Conservation (phyloP, 2,329 filamentous ascomycete genomes). For the Apiospora hydei region DNA sequence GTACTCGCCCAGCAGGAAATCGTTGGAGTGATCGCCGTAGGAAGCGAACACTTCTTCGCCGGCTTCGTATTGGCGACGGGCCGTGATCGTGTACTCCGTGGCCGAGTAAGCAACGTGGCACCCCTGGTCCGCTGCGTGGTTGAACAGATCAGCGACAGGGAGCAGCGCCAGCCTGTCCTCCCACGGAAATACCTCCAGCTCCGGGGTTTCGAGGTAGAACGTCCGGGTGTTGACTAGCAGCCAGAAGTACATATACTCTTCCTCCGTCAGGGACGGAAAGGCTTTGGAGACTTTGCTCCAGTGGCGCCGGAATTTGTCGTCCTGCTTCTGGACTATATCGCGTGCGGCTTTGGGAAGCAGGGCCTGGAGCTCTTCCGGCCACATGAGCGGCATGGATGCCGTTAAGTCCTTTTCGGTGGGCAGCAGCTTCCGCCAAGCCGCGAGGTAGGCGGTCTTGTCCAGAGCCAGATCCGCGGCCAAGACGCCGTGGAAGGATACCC, state of each 20-base stretch:
- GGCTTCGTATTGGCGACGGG: slow-evolving; percentile 11
- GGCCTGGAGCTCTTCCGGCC: slow-evolving; percentile 21
- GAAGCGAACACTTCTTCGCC: slow-evolving; percentile 55
- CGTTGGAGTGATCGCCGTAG: slow-evolving; percentile 60
- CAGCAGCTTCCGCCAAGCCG: slow-evolving; percentile 16
- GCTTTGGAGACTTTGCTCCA: slow-evolving; percentile 12
- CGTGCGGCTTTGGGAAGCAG: slow-evolving; percentile 19
- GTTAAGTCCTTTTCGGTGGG: slow-evolving; percentile 23
- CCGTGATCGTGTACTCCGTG: slow-evolving; percentile 24
- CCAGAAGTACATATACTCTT: slow-evolving; percentile 62
- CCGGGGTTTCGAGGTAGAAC: slow-evolving; percentile 62
- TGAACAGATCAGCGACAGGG: slow-evolving; percentile 27
- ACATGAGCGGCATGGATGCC: slow-evolving; percentile 11
- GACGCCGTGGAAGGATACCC: slow-evolving; percentile 22
- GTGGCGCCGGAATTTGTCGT: slow-evolving; percentile 37
- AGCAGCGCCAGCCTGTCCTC: slow-evolving; percentile 25
- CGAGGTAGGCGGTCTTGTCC: neutral
- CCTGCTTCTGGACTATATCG: slow-evolving; percentile 7
- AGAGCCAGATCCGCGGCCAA: slow-evolving; percentile 25
- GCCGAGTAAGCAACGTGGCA: slow-evolving; percentile 22
- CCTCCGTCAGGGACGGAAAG: slow-evolving; percentile 19
- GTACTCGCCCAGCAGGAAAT: slow-evolving; percentile 57
- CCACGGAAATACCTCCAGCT: slow-evolving; percentile 38
- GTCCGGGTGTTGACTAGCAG: slow-evolving; percentile 66
- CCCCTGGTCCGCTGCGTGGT: slow-evolving; percentile 24